Evolutionary conservation across 2,329 filamentous ascomycete genomes (phyloP).

Genomic region (Sclerotinia subarctica): DNA sequence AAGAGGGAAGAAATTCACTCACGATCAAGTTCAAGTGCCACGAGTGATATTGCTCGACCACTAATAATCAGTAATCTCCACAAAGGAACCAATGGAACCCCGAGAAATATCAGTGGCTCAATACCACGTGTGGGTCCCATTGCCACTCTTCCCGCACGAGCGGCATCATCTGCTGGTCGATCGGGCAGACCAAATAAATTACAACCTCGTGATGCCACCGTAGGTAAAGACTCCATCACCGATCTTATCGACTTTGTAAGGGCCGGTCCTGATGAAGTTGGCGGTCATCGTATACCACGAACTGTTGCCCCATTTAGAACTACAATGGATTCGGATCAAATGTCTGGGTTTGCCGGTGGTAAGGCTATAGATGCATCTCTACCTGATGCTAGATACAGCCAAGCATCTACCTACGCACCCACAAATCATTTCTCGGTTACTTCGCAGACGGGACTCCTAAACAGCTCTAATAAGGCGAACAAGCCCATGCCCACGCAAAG

Average conservation of each 20-base stretch:
- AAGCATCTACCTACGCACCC: slow-evolving; percentile 32
- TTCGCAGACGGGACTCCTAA: slow-evolving; percentile 69
- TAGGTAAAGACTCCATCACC: slow-evolving; percentile 64
- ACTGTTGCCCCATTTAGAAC: slow-evolving; percentile 80
- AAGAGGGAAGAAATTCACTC: slow-evolving; percentile 25
- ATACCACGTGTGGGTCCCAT: slow-evolving; percentile 23
- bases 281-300: slow-evolving; percentile 71
- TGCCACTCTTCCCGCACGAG: slow-evolving; percentile 30
- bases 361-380: slow-evolving; percentile 57
- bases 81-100: slow-evolving; percentile 36
- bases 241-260: slow-evolving; percentile 96
- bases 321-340: slow-evolving; percentile 83
- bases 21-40: slow-evolving; percentile 29
- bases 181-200: slow-evolving; percentile 52
- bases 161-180: slow-evolving; percentile 43
- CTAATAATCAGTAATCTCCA: slow-evolving; percentile 26
- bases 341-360: slow-evolving; percentile 53
- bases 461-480: slow-evolving; percentile 39
- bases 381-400: slow-evolving; percentile 53
- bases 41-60: neutral
- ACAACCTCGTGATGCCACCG: slow-evolving; percentile 68
- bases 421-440: slow-evolving; percentile 49
- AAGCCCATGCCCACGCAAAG: slow-evolving; percentile 34
- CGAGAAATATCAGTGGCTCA: slow-evolving; percentile 31
- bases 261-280: slow-evolving; percentile 63